Base-by-base conservation (phyloP, 169 alveolate genomes). In the Eimeria maxima region DNA sequence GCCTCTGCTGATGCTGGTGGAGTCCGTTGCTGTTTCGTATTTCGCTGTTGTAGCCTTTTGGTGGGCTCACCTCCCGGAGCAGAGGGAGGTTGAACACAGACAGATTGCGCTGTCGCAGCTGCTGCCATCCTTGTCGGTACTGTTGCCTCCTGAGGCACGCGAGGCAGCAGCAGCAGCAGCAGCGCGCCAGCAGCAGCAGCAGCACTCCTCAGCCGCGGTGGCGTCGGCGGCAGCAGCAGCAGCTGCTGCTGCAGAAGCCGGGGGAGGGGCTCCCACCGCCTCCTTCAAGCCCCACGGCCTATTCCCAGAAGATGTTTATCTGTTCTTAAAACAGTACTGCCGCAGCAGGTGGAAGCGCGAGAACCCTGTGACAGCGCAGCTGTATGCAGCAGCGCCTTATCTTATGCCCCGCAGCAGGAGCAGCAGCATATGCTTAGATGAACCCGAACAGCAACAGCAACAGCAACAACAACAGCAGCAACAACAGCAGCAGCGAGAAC, bases 71-170 rank as follows among this genome's bases (percentile, higher is more conserved):
- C 92, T 97, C 44, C 98, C 98, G 20, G 98, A 97, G 86, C 86
- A 95, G 60, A 69, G 98, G 69, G 98, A 97, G 65, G 84, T 97
- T 27, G 97, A 97, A 47, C 98, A 97, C 88, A 95, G 98, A 29
- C 86, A 95, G 63, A 97, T 97, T 18, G 96, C 98, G 16, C 47
- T 97, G 29, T 83, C 98, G 42, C 98, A 97, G 88, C 73, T 88
- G 88, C 50, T 95, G 47, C 88, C 95, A 6, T 63, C 95, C n/a
- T 80, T 95, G 24, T 42, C 81, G 22, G 89, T 47, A 18, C 80
- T 95, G 65, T 74, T 95, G 71, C 97, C 97, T 7, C 93, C 88
- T 7, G 97, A 71, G 18, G 92, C 24, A 4, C 84, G 57, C 20
- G 92, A 84, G 29, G 92, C 78, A 16, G 55, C 91, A 53, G 74